phyloP scores from a whole-genome alignment of 208 protist genomes.

The Leptomonas pyrrhocoris region DNA sequence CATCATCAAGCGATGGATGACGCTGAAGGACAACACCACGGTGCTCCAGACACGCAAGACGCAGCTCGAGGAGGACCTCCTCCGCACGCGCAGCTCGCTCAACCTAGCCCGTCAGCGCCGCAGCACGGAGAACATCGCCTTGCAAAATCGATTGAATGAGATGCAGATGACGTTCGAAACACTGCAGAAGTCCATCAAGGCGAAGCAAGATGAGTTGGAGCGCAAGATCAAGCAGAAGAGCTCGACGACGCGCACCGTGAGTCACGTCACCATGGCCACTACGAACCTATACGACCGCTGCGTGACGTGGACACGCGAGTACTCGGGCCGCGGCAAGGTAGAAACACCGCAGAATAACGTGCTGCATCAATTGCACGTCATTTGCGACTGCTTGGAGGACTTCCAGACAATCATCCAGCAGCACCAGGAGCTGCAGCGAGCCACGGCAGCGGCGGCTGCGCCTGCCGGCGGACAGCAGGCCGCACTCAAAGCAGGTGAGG shows the following conservation, averaged over 20 bases:
- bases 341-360: slow-evolving; percentile 72
- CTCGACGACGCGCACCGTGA: slow-evolving; percentile 86
- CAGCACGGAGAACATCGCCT: slow-evolving; percentile 86
- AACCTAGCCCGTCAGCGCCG: slow-evolving; percentile 79
- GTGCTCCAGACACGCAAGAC: slow-evolving; percentile 91
- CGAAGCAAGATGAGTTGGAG: slow-evolving; percentile 89
- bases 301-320: slow-evolving; percentile 72
- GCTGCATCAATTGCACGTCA: slow-evolving; percentile 86
- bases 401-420: slow-evolving; percentile 82
- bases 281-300: slow-evolving; percentile 92
- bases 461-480: slow-evolving; percentile 7
- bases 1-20: slow-evolving; percentile 92
- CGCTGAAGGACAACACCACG: slow-evolving; percentile 90
- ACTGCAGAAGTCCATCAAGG: slow-evolving; percentile 88
- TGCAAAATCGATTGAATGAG: slow-evolving; percentile 91
- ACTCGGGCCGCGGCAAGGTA: slow-evolving; percentile 75
- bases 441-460: slow-evolving; percentile 2
- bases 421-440: slow-evolving; percentile 53
- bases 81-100: slow-evolving; percentile 87
- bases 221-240: slow-evolving; percentile 89
- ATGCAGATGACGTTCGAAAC: slow-evolving; percentile 84
- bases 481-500: slow-evolving; percentile 12
- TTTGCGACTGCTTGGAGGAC: slow-evolving; percentile 90
- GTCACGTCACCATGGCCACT: slow-evolving; percentile 91
- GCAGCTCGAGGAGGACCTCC: slow-evolving; percentile 89